Base-by-base conservation (phyloP, 805 yeast genomes). In the Yamadazyma ubonensis region DNA sequence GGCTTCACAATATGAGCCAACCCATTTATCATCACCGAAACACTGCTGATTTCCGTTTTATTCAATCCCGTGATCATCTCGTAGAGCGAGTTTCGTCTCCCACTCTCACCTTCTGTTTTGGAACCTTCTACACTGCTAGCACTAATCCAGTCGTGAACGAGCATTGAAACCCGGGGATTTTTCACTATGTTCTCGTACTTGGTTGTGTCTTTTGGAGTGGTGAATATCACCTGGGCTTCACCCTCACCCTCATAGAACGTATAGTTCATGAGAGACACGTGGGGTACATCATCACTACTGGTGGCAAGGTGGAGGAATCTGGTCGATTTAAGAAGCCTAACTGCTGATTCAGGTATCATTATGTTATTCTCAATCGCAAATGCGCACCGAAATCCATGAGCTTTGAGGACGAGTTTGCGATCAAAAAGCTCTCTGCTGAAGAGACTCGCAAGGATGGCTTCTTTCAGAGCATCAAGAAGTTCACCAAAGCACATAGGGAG, bases 91-190 rank as follows among this genome's bases (percentile, higher is more conserved):
- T 41, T 59, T 30, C 64, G 49, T 33, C 63, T 49, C 9, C 39
- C 57, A 31, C 22, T 40, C 2, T 57, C 51, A 2, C n/a, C 28
- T 2, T 12, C 18, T 2, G 53, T 43, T 28, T 65, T 4, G 11
- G 21, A 7, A 6, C 18, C 18, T 5, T 32, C 35, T 12, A 21
- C 23, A 14, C 60, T 52, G 73, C 72, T 23, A 33, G 84, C 78
- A 1, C 87, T 75, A 11, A 84, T 76, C 96, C 96, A 90, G 53
- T 91, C 98, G 57, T 91, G 98, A 30, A 91, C 79, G 44, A 91
- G 69, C 32, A 91, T 58, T 0, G 96, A 83, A 5, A 91, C 96
- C 29, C 77, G 73, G 6, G 91, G 89, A 56, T 91, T 91, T 27
- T 63, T 61, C 10, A 59, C 46, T 36, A 91, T 76, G 61, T 91